phyloP scores from a whole-genome alignment of 2,329 filamentous ascomycete species.

The Hymenoscyphus repandus region DNA sequence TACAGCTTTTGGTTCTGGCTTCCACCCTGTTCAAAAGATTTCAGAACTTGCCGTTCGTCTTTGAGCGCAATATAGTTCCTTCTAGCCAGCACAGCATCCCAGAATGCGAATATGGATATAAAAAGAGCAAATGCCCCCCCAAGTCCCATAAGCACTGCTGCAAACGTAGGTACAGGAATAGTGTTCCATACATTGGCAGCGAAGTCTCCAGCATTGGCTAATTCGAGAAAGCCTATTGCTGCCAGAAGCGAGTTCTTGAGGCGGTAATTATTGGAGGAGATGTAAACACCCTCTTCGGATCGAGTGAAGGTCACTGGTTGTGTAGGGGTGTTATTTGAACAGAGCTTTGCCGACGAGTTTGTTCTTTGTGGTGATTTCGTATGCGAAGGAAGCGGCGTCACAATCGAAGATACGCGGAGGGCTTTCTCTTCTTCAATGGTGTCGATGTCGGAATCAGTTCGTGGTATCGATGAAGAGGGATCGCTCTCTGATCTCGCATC shows the following conservation, averaged over 20 bases:
- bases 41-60: slow-evolving; percentile 35
- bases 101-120: slow-evolving; percentile 41
- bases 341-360: no score
- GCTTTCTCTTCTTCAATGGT: no score
- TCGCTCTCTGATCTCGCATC: no score
- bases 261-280: not conserved
- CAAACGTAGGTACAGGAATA: slow-evolving; percentile 43
- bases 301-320: not conserved
- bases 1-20: no score
- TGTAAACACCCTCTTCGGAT: not conserved
- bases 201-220: slow-evolving; percentile 52
- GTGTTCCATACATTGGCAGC: slow-evolving; percentile 54
- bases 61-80: slow-evolving; percentile 42
- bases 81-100: slow-evolving; percentile 40
- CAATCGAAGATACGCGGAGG: no score
- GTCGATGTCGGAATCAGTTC: no score
- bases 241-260: slow-evolving; percentile 32
- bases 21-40: slow-evolving; percentile 18
- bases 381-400: no score
- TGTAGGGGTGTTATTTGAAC: no score
- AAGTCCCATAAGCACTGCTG: slow-evolving; percentile 46
- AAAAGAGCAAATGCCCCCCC: slow-evolving; percentile 43
- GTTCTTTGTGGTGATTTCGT: no score
- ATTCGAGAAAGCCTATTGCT: slow-evolving; percentile 46
- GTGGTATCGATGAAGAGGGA: no score